Percentiles rank a stretch among this genome's conserved stretches.
Conservation (phyloP, 2,329 filamentous ascomycete species). For the Stagonosporopsis vannaccii region DNA sequence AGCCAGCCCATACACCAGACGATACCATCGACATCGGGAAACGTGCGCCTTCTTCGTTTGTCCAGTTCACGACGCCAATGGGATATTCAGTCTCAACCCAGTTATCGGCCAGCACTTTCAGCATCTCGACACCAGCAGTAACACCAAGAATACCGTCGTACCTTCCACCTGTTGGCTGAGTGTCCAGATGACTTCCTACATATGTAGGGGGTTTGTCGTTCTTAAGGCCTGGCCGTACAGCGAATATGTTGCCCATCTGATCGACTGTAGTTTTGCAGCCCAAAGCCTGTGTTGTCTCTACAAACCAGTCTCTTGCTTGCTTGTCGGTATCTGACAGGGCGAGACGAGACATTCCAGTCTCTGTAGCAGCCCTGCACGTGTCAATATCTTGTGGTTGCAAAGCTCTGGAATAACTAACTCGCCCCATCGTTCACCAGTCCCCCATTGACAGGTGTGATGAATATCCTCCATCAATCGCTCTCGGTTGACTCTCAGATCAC, state of each 20-base stretch:
- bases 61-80: slow-evolving; percentile 80
- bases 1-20: slow-evolving; percentile 79
- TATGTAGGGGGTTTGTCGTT: slow-evolving; percentile 68
- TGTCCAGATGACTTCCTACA: slow-evolving; percentile 71
- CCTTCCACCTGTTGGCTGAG: slow-evolving; percentile 66
- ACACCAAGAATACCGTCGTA: slow-evolving; percentile 83
- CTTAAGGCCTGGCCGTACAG: slow-evolving; percentile 68
- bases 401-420: slow-evolving; percentile 54
- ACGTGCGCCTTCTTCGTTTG: slow-evolving; percentile 81
- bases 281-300: slow-evolving; percentile 65
- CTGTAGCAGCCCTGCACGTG: slow-evolving; percentile 57
- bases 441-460: slow-evolving; percentile 72
- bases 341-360: slow-evolving; percentile 80
- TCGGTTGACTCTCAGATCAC: slow-evolving; percentile 64
- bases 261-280: slow-evolving; percentile 75
- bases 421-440: slow-evolving; percentile 71
- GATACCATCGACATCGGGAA: slow-evolving; percentile 79
- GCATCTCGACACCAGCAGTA: slow-evolving; percentile 74
- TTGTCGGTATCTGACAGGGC: slow-evolving; percentile 76
- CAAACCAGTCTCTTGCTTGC: slow-evolving; percentile 77
- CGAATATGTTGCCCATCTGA: slow-evolving; percentile 83
- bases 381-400: neutral
- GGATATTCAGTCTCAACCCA: slow-evolving; percentile 73
- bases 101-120: slow-evolving; percentile 72
- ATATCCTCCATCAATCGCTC: slow-evolving; percentile 68